These are phyloP conservation scores for Cicer arietinum DNA, from an alignment of 306 rosid genomes.

Conservation along the genomic window DNA sequence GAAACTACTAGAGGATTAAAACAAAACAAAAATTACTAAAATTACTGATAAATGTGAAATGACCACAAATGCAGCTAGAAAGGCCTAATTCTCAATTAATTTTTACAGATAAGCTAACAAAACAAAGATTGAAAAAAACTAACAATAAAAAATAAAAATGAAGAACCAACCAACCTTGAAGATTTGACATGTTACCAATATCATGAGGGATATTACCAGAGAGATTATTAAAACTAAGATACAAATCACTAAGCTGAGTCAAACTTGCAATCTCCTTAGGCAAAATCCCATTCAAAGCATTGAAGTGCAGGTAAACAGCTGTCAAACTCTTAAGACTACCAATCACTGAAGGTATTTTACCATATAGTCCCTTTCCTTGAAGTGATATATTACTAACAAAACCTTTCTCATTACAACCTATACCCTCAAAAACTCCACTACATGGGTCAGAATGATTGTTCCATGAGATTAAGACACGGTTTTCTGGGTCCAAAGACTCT, in stretches of 20 bases:
- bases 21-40: too few relatives aligned
- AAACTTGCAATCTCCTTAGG: constrained; percentile 70
- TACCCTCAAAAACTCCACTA: constrained; percentile 67
- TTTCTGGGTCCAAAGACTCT: constrained; percentile 76
- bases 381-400: constrained; percentile 72
- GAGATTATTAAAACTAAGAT: constrained; percentile 77
- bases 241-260: constrained; percentile 68
- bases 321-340: constrained; percentile 73
- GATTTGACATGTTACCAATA: constrained; percentile 69
- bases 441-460: constrained; percentile 67
- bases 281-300: constrained; percentile 68
- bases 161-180: constrained; percentile 68
- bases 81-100: not conserved
- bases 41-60: too few relatives aligned
- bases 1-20: too few relatives aligned
- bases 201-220: constrained; percentile 72
- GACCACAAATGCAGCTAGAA: constrained; percentile 1
- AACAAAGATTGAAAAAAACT: constrained; percentile 1
- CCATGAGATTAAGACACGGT: constrained; percentile 68
- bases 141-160: not conserved
- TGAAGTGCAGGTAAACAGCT: constrained; percentile 83
- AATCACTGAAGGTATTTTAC: constrained; percentile 68
- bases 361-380: constrained; percentile 85
- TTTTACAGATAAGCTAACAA: not conserved
- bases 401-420: constrained; percentile 77